These are phyloP conservation scores for Ciborinia camelliae DNA, from an alignment of 2,329 filamentous ascomycete species.

Conservation along the genomic window DNA sequence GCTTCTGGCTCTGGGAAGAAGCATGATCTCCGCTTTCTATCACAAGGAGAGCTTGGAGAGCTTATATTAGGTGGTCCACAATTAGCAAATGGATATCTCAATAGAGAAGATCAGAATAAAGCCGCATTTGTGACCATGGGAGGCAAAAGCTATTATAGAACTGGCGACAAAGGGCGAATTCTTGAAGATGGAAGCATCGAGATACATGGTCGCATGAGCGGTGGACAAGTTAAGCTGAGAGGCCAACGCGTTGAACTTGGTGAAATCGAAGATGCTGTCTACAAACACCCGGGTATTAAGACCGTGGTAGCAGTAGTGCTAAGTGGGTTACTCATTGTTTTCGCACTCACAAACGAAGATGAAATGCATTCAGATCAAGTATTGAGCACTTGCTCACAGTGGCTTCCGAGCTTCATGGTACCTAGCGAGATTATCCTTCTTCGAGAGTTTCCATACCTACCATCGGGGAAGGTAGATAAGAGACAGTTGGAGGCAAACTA, in stretches of 20 bases:
- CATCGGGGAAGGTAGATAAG: slow-evolving; percentile 81
- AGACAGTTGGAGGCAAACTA: slow-evolving; percentile 59
- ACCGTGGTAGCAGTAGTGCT: slow-evolving; percentile 65
- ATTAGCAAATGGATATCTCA: slow-evolving; percentile 76
- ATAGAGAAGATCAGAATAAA: slow-evolving; percentile 71
- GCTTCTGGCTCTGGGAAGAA: slow-evolving; percentile 23
- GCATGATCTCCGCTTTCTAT: slow-evolving; percentile 30
- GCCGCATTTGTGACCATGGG: slow-evolving; percentile 66
- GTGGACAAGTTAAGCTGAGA: slow-evolving; percentile 81
- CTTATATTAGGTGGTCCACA: slow-evolving; percentile 78
- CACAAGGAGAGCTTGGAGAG: slow-evolving; percentile 48
- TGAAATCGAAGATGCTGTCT: slow-evolving; percentile 69
- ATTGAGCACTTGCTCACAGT: slow-evolving; percentile 59
- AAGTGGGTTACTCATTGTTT: slow-evolving; percentile 67
- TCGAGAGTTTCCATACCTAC: slow-evolving; percentile 64
- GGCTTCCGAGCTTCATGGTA: slow-evolving; percentile 82
- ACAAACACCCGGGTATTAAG: slow-evolving; percentile 59
- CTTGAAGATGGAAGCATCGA: slow-evolving; percentile 68
- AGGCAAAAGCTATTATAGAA: slow-evolving; percentile 70
- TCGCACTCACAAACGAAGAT: slow-evolving; percentile 46
- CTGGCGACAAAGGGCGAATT: slow-evolving; percentile 77
- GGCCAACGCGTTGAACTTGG: slow-evolving; percentile 81
- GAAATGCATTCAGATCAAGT: slow-evolving; percentile 45
- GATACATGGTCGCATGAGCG: slow-evolving; percentile 74
- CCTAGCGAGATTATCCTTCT: slow-evolving; percentile 68